Percentiles rank a stretch among this genome's conserved stretches.
These are phyloP conservation scores for Lasiodiplodia hormozganensis DNA, from an alignment of 2,329 filamentous ascomycete genomes.

Conservation along the genomic window DNA sequence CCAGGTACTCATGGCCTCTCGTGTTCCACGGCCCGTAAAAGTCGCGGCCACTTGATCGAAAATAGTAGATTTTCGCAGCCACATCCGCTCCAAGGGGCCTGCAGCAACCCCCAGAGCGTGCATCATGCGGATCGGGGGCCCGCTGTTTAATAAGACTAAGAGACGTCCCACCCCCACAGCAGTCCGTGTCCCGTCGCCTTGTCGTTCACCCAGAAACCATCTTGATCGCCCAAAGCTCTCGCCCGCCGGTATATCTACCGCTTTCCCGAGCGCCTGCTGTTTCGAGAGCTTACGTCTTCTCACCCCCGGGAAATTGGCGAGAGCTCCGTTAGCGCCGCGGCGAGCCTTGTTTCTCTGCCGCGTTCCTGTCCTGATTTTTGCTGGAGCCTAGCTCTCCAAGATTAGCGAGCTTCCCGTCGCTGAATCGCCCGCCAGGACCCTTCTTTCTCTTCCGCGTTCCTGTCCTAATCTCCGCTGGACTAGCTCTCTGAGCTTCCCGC, in stretches of 20 bases:
- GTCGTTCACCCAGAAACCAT: not conserved
- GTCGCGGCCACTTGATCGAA: slow-evolving; percentile 26
- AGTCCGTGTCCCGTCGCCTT: not conserved
- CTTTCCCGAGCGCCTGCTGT: not conserved
- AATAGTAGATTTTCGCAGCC: slow-evolving; percentile 26
- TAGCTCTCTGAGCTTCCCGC: not conserved
- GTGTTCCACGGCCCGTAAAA: slow-evolving; percentile 1
- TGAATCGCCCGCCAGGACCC: not conserved
- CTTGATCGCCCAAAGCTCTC: slow-evolving; percentile 8
- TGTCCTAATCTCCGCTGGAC: not conserved
- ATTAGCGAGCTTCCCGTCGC: slow-evolving; percentile 1
- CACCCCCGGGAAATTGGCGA: not conserved
- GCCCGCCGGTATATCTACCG: not conserved
- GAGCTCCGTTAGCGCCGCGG: not conserved
- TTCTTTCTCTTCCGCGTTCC: not conserved
- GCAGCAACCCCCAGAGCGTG: slow-evolving; percentile 17
- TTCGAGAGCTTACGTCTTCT: not conserved
- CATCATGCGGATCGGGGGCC: slow-evolving; percentile 9
- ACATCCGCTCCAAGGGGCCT: slow-evolving; percentile 23
- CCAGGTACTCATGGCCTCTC: slow-evolving; percentile 14
- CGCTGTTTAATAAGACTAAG: slow-evolving; percentile 23
- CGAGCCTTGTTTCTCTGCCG: not conserved
- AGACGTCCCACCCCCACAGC: not conserved
- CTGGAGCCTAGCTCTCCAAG: slow-evolving; percentile 6
- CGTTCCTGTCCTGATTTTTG: not conserved